Evolutionary conservation across 805 yeast genomes (phyloP), one percentile per base, ranked within the genome.

Genomic region (Dipodascopsis tothii): DNA sequence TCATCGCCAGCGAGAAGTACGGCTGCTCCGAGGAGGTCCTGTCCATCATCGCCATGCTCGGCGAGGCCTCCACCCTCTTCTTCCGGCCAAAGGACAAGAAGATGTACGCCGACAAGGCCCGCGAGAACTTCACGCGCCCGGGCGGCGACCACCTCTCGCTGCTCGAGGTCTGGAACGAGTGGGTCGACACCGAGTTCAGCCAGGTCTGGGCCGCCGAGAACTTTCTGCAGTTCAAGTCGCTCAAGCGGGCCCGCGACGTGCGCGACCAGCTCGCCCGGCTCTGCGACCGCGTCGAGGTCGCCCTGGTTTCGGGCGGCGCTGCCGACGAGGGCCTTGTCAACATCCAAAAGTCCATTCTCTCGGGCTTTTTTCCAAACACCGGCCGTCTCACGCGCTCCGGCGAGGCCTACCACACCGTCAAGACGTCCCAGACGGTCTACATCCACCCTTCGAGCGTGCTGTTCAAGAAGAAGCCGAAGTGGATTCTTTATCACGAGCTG

Each of bases 391-490:
- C 75, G 20, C 69, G 70, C 41, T 64, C 68, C 51, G 95, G 88
- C 2, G 85, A 84, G 25, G 74, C 79, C 41, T 86, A 81, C 59
- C 71, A 78, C 5, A 71, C 85, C 1, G 62, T 79, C 27, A 88
- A 82, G 50, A 75, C 76, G 27, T 80, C 84, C 0, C 77, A 63
- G 45, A 60, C 80, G 1, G 95, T 88, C 14, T 77, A 73, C 45
- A 72, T 90, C 46, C 96, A 90, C 60, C 98, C 98, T 1, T 83
- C 94, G 2, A 82, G 94, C 48, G 66, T 86, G 3, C 61, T 90
- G 17, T 77, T 73, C 57, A 72, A 73, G 14, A 66, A 66, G 45
- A 73, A 72, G 30, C 84, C 90, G 9, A 90, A 83, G 47, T 85
- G 84, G 64, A 81, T 87, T 36, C 62, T 90, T 5, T 88, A 85